A percentile compares a stretch with the other conserved stretches of the same genome.
These are phyloP conservation scores for Ceratocystis harringtonii DNA, from an alignment of 2,329 filamentous ascomycete genomes.

Conservation along the genomic window DNA sequence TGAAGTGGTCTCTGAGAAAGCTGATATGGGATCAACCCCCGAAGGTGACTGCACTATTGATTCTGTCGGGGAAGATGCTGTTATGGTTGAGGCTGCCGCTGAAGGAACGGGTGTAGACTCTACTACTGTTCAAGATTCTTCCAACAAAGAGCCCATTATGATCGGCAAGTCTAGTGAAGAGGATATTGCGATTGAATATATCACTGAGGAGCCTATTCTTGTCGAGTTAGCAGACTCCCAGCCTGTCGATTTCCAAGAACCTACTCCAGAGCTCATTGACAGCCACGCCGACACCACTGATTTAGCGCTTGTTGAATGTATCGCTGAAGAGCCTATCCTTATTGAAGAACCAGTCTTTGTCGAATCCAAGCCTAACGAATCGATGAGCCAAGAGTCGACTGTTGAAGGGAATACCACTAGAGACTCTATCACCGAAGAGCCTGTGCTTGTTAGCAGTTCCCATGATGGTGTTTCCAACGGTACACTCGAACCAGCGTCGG, in stretches of 20 bases:
- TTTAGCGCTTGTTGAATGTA: background rate
- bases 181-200: background rate
- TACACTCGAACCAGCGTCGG: background rate
- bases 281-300: background rate
- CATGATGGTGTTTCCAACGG: background rate
- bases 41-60: too few relatives aligned
- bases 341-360: background rate
- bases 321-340: background rate
- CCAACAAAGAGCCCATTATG: background rate
- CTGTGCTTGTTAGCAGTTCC: background rate
- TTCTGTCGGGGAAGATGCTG: background rate
- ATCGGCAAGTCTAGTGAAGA: background rate
- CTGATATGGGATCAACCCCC: too few relatives aligned
- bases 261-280: too few relatives aligned
- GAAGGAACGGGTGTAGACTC: background rate
- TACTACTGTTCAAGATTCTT: background rate
- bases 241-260: too few relatives aligned
- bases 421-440: background rate
- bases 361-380: background rate
- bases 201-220: background rate
- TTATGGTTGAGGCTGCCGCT: background rate
- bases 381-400: background rate
- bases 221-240: background rate
- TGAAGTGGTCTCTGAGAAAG: too few relatives aligned
- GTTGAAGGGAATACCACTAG: background rate